Evolutionary conservation across 2,329 filamentous ascomycete species (phyloP), one percentile per base, ranked within the genome.

Genomic region (Thyridium curvatum): DNA sequence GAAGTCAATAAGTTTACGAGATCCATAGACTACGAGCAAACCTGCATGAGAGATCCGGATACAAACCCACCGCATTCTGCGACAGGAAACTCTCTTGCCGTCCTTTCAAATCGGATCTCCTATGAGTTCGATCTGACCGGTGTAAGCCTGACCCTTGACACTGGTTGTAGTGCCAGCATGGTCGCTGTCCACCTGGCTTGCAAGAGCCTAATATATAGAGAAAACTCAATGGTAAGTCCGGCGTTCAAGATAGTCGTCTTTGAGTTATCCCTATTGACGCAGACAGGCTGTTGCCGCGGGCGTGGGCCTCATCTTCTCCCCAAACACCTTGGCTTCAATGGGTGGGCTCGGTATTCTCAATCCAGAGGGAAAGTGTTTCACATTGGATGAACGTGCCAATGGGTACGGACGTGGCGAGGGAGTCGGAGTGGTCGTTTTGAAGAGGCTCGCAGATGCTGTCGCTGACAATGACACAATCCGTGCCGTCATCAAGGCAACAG

Each of bases 381-480:
- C 72, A 5, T 81, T 74, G 49, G 79, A 80, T 47, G 52, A 62
- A n/a, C 64, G 66, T 3, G 80, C 76, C 14, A 73, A 76, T 41
- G 82, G 81, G 1, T 85, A 84, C 49, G 78, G 72, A 0, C 66
- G 79, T 26, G 80, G 79, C 2, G 81, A 85, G 49, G 81, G 79
- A 1, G 64, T 75, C 18, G 77, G 69, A 0, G 65, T 74, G n/a
- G 55, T 84, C 2, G 49, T 83, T 4, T 50, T 84, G 34, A 84
- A 84, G 54, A 68, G 68, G 2, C 58, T 84, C 0, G 59, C 64
- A 6, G 71, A 79, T 51, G 80, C 80, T 1, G 46, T 82, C 5
- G 59, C 61, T 10, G 73, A 77, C 46, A 73, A 74, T n/a, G 76
- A 84, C 50, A 70, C 69, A 0, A 73, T 79, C 38, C 65, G 72